phyloP scores from a whole-genome alignment of 1,284 basidiomycete genomes.

The Marasmius tenuissimus region DNA sequence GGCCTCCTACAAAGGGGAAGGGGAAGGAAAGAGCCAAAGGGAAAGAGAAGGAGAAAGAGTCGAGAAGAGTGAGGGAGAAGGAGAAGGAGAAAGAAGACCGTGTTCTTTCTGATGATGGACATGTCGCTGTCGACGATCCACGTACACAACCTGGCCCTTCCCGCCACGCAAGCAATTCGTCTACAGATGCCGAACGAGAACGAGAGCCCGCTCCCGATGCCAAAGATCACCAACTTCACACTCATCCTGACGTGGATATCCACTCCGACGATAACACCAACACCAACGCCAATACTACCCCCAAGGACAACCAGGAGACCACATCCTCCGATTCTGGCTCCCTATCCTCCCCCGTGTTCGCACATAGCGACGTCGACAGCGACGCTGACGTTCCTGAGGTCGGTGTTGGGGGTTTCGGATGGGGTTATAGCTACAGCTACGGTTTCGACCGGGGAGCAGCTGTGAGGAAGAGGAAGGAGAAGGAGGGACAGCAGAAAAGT shows the following conservation, averaged over 20 bases:
- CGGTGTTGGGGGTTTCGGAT: not conserved
- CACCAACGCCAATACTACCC: slow-evolving; percentile 8
- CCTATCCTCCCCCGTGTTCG: slow-evolving; percentile 33
- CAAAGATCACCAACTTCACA: not conserved
- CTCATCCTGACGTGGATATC: not conserved
- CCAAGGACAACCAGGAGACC: slow-evolving; percentile 1
- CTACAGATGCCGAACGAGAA: not conserved
- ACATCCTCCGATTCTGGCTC: slow-evolving; percentile 11
- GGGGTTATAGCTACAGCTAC: not conserved
- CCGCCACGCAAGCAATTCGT: too few relatives aligned
- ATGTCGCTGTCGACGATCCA: too few relatives aligned
- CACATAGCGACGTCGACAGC: slow-evolving; percentile 25
- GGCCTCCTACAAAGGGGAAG: too few relatives aligned
- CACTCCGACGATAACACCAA: slow-evolving; percentile 1
- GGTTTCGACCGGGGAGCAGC: not conserved
- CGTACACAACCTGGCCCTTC: too few relatives aligned
- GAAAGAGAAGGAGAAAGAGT: too few relatives aligned
- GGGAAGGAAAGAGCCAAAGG: too few relatives aligned
- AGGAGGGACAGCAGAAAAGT: not conserved
- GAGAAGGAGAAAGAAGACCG: too few relatives aligned
- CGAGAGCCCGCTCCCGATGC: not conserved
- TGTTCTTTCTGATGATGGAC: too few relatives aligned
- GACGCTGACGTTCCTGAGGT: not conserved
- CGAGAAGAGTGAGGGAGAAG: too few relatives aligned
- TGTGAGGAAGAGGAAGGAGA: not conserved